Base-by-base conservation (phyloP, 148 eudicot genomes). In the Nepenthes mirabilis region DNA sequence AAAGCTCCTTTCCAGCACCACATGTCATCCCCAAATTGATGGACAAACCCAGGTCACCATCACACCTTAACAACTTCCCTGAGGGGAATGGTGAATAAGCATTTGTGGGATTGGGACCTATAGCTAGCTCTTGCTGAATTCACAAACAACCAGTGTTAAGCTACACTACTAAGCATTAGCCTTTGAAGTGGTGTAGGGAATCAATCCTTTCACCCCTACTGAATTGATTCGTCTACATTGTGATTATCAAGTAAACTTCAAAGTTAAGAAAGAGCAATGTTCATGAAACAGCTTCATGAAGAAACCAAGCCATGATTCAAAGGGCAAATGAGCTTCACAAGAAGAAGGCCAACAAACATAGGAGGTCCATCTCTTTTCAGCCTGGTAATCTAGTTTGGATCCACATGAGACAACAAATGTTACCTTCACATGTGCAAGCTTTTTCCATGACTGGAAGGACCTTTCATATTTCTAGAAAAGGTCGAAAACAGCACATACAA, bases 21-120 rank as follows among this genome's bases (percentile, higher is more conserved):
- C 55, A 5, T 52, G 13, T 52, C 55, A 52, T 52, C 55, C 55
- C 6, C 55, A 52, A 52, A 52, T 13, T 52, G 55, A 52, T 52
- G 55, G 23, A 52, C 55, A 52, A 52, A 52, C 55, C n/a, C 0
- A 1, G 23, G 55, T 52, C 12, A 14, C 23, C 5, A 52, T 13
- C 6, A 13, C 5, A 52, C 55, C 12, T 45, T 45, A 11, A 45
- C 48, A 45, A 45, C 48, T 5, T 11, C 11, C 11, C 11, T 45
- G 11, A 45, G 48, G 11, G 48, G 6, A 5, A 6, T 45, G 11
- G 11, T 45, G 8, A 45, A 45, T 6, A 45, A 45, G 6, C 6
- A 45, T 11, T 45, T 45, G 48, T 5, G 11, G 48, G 48, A 45
- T 5, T 45, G 48, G 48, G 48, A 45, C 11, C 48, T 45, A 11